Conservation (phyloP, 768 basidiomycete species). For the Paxillus rubicundulus region DNA sequence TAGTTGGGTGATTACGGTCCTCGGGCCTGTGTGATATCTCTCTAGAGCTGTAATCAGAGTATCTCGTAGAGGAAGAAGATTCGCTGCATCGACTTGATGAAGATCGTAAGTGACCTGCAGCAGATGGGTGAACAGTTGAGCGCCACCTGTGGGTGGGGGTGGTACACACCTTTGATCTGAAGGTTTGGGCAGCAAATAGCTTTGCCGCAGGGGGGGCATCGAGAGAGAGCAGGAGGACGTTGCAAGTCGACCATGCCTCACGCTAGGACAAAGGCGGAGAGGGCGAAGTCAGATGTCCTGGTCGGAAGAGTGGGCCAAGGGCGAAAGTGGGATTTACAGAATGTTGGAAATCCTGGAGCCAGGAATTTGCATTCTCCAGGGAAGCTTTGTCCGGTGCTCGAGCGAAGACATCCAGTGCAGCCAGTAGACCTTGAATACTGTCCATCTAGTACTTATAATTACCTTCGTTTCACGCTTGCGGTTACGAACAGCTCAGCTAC, state of each 20-base stretch:
- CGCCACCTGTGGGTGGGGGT: neutral
- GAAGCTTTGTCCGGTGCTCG: constrained; percentile 80
- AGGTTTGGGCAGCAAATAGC: constrained; percentile 95
- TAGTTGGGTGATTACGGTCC: constrained; percentile 83
- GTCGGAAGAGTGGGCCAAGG: constrained; percentile 54
- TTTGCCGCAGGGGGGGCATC: constrained; percentile 79
- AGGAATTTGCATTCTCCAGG: constrained; percentile 84
- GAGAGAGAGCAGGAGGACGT: constrained; percentile 79
- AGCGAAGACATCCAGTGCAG: constrained; percentile 77
- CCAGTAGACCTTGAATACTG: constrained; percentile 67
- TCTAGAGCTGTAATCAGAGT: constrained; percentile 79
- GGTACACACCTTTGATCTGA: constrained; percentile 81
- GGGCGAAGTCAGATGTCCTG: constrained; percentile 65
- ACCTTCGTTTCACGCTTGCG: constrained; percentile 10
- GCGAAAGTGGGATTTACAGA: constrained; percentile 87
- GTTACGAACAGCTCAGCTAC: neutral
- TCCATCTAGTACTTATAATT: constrained; percentile 45
- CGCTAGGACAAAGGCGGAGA: constrained; percentile 70
- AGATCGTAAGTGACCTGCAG: constrained; percentile 93
- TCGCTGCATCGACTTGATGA: constrained; percentile 71
- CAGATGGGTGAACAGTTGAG: constrained; percentile 33
- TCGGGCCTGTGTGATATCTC: constrained; percentile 70
- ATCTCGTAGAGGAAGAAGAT: constrained; percentile 79
- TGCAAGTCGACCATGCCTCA: constrained; percentile 96
- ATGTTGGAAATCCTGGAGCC: constrained; percentile 99